Evolutionary conservation across 805 yeast species (phyloP).

Genomic region (Clavispora carvajalis): DNA sequence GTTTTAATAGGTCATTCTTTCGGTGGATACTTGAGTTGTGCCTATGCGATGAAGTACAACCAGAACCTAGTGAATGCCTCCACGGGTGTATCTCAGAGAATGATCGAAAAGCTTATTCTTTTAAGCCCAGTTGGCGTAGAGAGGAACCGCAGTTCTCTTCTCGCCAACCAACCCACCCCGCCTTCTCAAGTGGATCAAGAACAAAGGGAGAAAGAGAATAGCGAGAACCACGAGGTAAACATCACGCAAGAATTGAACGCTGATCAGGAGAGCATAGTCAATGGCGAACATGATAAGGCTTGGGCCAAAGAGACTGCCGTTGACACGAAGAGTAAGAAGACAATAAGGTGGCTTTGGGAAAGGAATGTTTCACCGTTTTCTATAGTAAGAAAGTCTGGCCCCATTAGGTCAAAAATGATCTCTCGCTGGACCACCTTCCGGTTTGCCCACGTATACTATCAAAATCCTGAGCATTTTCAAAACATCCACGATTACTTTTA

Average conservation of each 20-base stretch:
- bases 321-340: conserved; percentile 21
- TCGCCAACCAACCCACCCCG: conserved; percentile 15
- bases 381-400: conserved; percentile 46
- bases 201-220: conserved; percentile 13
- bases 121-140: conserved; percentile 43
- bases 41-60: conserved; percentile 39
- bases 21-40: conserved; percentile 41
- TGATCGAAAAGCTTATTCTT: conserved; percentile 35
- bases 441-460: conserved; percentile 36
- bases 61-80: conserved; percentile 15
- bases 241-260: conserved; percentile 16
- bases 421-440: conserved; percentile 49
- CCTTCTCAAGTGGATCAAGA: conserved; percentile 8
- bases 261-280: conserved; percentile 24
- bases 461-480: conserved; percentile 29
- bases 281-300: conserved; percentile 11
- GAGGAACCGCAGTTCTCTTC: conserved; percentile 26
- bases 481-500: conserved; percentile 52
- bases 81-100: conserved; percentile 15
- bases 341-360: conserved; percentile 46
- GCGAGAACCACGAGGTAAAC: conserved; percentile 8
- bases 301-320: conserved; percentile 6
- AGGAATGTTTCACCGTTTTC: conserved; percentile 51
- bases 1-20: conserved; percentile 40
- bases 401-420: conserved; percentile 46